A percentile compares a stretch with the other conserved stretches of the same genome.
These are phyloP conservation scores for Clonostachys rhizophaga DNA, from an alignment of 2,329 filamentous ascomycete genomes.

Conservation along the genomic window DNA sequence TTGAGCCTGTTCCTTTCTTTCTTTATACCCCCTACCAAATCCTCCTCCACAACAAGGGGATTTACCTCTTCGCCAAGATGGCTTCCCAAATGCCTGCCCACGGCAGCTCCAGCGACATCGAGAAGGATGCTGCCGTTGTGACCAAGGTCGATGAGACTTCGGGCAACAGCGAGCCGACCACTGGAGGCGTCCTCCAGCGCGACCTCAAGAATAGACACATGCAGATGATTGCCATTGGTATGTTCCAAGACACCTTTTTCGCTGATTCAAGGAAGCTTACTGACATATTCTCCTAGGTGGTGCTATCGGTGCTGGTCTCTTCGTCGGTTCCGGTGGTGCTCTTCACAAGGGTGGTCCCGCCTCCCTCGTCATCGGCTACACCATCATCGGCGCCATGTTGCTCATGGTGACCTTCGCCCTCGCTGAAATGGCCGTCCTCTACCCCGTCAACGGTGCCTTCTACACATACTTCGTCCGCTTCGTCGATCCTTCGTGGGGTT, in stretches of 20 bases:
- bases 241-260: constrained; percentile 24
- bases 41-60: too few relatives aligned
- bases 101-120: too few relatives aligned
- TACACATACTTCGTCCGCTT: constrained; percentile 58
- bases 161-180: neutral
- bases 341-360: constrained; percentile 44
- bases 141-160: too few relatives aligned
- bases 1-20: too few relatives aligned
- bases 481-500: constrained; percentile 56
- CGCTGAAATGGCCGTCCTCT: constrained; percentile 58
- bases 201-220: constrained; percentile 41
- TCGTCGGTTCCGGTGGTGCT: constrained; percentile 53
- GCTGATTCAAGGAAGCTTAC: neutral
- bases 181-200: neutral
- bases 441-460: constrained; percentile 58
- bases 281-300: neutral
- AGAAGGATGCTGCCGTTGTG: too few relatives aligned
- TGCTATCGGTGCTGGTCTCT: constrained; percentile 47
- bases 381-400: neutral
- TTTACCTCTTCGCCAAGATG: too few relatives aligned
- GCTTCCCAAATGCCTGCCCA: too few relatives aligned
- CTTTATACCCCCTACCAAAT: too few relatives aligned
- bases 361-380: constrained; percentile 22
- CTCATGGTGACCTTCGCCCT: constrained; percentile 49
- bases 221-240: constrained; percentile 60